Evolutionary conservation across 305 asterid genomes (phyloP), one percentile per base, ranked within the genome.

Genomic region (Plantago coronopus): DNA sequence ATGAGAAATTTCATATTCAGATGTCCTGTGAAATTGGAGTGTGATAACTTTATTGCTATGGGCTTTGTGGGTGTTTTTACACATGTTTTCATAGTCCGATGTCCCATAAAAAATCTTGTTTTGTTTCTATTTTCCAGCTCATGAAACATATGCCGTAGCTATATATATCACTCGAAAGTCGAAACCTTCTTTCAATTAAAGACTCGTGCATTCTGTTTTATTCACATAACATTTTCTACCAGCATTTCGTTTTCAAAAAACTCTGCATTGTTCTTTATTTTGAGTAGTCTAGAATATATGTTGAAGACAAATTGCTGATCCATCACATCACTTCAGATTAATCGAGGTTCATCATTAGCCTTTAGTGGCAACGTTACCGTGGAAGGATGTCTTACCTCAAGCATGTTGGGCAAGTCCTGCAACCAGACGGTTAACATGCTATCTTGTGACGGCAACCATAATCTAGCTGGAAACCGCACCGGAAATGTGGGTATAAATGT

Each of bases 351-450:
- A 1, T 29, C 74, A 38, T 89, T 79, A 78, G 72, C 80, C 65
- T 89, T 89, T 73, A 76, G 88, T 29, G 95, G 89, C 57, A 94
- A 89, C 59, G 62, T 87, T 40, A 89, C 79, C 44, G 90, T 94
- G 56, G 96, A 94, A 70, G 99, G 95, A 68, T 94, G 99, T 67
- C 57, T 64, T 59, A 70, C 76, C 57, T 76, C 95, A 20, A 74
- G 72, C 67, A 68, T 78, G 80, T 67, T 65, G 62, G 99, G 99
- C 54, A 83, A 64, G 65, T 89, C 76, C 76, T 94, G 99, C 88
- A 94, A 94, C 79, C 85, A 81, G 76, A 85, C 99, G 42, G 76
- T 87, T 53, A 78, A 79, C 66, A 48, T 58, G 40, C 93, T 94
- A 78, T 69, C 85, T 25, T 94, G 99, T 61, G 65, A 38, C 21